Base-by-base conservation (phyloP, 139 green algal genomes). In the Auxenochlorella pyrenoidosa region DNA sequence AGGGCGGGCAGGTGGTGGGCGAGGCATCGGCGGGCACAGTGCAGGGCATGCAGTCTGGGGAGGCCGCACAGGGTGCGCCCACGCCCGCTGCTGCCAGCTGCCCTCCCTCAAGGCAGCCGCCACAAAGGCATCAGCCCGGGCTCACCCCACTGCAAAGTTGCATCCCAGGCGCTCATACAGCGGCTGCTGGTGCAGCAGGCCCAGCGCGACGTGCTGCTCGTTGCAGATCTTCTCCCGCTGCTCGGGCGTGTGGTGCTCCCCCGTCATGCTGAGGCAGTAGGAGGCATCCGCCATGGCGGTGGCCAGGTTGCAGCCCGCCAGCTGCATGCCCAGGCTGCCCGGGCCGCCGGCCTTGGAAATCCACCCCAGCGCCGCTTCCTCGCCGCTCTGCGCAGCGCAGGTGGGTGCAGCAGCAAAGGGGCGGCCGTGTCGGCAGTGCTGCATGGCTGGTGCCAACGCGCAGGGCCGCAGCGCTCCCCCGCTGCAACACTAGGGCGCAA, bases 171-270 rank as follows among this genome's bases (percentile, higher is more conserved):
- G 70, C 70, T 76, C 70, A 30, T 41, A 76, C 15, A 76, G 24
- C 22, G 70, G 70, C 36, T 76, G 70, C 70, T 76, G 70, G 36
- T 76, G 70, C n/a, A 76, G 70, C 70, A 76, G 36, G 70, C 70
- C 70, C 34, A 76, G 70, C 34, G 70, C 70, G 34, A 76, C 34
- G n/a, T 16, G 70, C 70, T 76, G 70, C 34, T n/a, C 34, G 38
- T 41, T 44, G 70, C 70, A 76, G 2, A n/a, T 28, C 34, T 30
- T 47, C 2, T 76, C 70, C 12, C 34, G 16, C 3, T 30, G 10
- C n/a, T 76, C 34, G 16, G 70, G 70, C 13, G 70, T 16, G 70
- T 76, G 70, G 70, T 76, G 70, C n/a, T 76, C 70, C 13, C 70
- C 70, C 8, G 34, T 76, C 34, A 38, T 38, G 34, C 15, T 32